Conservation (phyloP, 1,139 yeast genomes). For the Saccharomyces hybrid region DNA sequence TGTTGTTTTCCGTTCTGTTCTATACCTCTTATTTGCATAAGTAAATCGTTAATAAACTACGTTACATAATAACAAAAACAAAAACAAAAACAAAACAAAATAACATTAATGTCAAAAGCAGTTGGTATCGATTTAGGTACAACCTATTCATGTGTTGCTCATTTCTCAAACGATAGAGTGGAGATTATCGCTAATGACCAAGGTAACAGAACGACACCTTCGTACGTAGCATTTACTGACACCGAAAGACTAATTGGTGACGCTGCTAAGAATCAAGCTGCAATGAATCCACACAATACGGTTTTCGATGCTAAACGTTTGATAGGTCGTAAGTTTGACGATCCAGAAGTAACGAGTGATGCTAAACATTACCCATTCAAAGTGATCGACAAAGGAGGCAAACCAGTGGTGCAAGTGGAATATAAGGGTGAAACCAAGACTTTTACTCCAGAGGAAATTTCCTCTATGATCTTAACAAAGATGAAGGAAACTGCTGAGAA, state of each 20-base stretch:
- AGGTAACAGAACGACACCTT: slow-evolving; percentile 67
- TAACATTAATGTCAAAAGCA: slow-evolving; percentile 49
- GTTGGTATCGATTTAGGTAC: slow-evolving; percentile 83
- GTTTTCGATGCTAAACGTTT: slow-evolving; percentile 63
- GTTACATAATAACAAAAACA: not conserved
- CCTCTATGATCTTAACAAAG: slow-evolving; percentile 57
- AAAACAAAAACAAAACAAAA: slow-evolving; percentile 9
- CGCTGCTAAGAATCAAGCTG: slow-evolving; percentile 67
- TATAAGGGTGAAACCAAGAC: slow-evolving; percentile 58
- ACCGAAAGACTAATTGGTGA: slow-evolving; percentile 63
- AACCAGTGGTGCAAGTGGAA: slow-evolving; percentile 56
- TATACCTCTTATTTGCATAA: not conserved
- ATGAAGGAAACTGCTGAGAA: slow-evolving; percentile 65
- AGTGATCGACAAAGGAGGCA: slow-evolving; percentile 48
- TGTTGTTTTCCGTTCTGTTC: not conserved
- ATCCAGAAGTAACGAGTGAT: slow-evolving; percentile 50
- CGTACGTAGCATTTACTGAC: slow-evolving; percentile 62
- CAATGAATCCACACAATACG: slow-evolving; percentile 59
- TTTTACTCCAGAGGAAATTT: slow-evolving; percentile 60
- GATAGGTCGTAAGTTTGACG: slow-evolving; percentile 57
- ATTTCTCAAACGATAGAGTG: slow-evolving; percentile 61
- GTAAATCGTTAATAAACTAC: not conserved
- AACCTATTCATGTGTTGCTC: slow-evolving; percentile 78
- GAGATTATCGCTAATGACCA: slow-evolving; percentile 66
- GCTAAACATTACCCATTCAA: slow-evolving; percentile 59